Percentiles rank a stretch among this genome's conserved stretches.
These are phyloP conservation scores for Incumbomyces delicatus DNA, from an alignment of 2,329 filamentous ascomycete species.

Conservation along the genomic window DNA sequence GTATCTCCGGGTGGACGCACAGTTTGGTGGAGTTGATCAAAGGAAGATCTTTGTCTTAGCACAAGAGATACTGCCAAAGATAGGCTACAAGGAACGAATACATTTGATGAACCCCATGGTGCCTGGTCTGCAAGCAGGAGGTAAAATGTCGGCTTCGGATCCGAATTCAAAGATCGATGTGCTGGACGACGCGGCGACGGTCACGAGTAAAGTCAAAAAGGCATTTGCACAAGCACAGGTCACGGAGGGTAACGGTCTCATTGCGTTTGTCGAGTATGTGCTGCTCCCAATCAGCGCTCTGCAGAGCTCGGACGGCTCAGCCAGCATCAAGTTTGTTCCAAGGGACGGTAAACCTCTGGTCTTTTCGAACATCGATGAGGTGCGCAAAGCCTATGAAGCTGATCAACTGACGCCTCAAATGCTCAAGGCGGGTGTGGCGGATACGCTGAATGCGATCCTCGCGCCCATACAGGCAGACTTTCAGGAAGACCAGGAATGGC, in stretches of 20 bases:
- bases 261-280: constrained; percentile 80
- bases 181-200: constrained; percentile 64
- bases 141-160: constrained; percentile 57
- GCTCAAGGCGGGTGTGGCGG: constrained; percentile 73
- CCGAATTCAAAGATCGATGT: constrained; percentile 83
- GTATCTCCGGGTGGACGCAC: constrained; percentile 75
- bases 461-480: constrained; percentile 69
- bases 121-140: constrained; percentile 61
- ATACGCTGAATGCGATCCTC: constrained; percentile 55
- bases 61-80: constrained; percentile 70
- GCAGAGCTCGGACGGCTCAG: constrained; percentile 35
- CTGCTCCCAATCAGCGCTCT: constrained; percentile 68
- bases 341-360: constrained; percentile 63
- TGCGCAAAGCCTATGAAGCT: constrained; percentile 69
- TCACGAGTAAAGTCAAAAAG: constrained; percentile 78
- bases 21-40: constrained; percentile 80
- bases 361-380: constrained; percentile 64
- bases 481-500: constrained; percentile 65
- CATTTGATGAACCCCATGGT: constrained; percentile 83
- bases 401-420: constrained; percentile 81
- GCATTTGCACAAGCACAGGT: constrained; percentile 67
- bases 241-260: constrained; percentile 74
- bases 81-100: constrained; percentile 71
- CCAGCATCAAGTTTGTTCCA: constrained; percentile 56
- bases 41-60: constrained; percentile 82